phyloP scores from a whole-genome alignment of 768 basidiomycete species.

The Trametes gibbosa region DNA sequence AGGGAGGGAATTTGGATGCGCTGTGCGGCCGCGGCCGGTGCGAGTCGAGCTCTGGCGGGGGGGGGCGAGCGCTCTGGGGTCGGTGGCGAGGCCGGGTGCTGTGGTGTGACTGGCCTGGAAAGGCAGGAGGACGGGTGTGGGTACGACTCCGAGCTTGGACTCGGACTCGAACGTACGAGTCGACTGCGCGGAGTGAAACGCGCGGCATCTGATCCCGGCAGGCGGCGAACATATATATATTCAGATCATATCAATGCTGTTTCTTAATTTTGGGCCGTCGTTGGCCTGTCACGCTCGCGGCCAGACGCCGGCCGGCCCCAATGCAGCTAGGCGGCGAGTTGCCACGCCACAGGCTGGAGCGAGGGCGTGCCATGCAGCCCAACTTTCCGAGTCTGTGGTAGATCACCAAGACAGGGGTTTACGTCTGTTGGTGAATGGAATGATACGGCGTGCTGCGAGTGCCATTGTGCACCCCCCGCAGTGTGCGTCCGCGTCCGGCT shows the following conservation, averaged over 20 bases:
- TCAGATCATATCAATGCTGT: no score
- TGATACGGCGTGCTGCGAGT: conserved; percentile 6
- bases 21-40: background rate
- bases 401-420: conserved; percentile 18
- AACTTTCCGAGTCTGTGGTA: conserved; percentile 16
- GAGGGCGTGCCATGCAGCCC: conserved; percentile 9
- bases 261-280: conserved; percentile 18
- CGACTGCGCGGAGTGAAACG: no score
- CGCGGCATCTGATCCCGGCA: conserved; percentile 25
- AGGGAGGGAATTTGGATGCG: conserved; percentile 5
- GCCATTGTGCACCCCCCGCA: background rate
- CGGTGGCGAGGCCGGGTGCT: conserved; percentile 1
- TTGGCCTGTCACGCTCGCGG: conserved; percentile 8
- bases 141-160: no score
- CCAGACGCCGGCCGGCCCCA: conserved; percentile 12
- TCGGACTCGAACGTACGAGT: no score
- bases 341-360: conserved; percentile 17
- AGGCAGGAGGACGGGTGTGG: conserved; percentile 12
- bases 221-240: conserved; percentile 10
- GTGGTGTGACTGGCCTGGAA: conserved; percentile 4
- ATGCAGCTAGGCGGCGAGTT: conserved; percentile 13
- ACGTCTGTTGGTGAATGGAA: conserved; percentile 17
- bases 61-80: conserved; percentile 7
- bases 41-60: background rate
- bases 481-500: background rate